Percentiles rank a stretch among this genome's conserved stretches.
These are phyloP conservation scores for Dictyostelium purpureum DNA, from an alignment of 78 protist genomes.

Conservation along the genomic window DNA sequence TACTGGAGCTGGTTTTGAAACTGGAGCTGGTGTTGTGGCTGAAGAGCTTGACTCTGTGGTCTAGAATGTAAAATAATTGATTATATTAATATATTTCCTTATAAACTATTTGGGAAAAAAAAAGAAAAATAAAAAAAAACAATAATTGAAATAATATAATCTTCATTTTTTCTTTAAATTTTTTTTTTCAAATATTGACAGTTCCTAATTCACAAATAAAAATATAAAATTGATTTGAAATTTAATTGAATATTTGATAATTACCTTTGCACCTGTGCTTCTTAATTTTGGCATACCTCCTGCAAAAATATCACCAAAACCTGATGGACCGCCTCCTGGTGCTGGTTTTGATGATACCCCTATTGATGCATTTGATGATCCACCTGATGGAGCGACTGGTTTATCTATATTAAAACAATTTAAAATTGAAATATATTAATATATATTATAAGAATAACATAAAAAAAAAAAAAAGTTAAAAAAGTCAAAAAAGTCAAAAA, in stretches of 20 bases:
- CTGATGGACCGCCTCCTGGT: constrained; percentile 52
- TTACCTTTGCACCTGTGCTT: constrained; percentile 28
- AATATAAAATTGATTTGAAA: not conserved
- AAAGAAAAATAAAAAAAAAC: not conserved
- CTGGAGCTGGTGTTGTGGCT: not conserved
- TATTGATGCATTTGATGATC: not conserved
- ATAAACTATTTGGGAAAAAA: not conserved
- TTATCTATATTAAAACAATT: no score
- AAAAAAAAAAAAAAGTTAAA: not conserved
- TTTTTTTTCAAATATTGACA: not conserved
- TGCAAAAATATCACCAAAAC: constrained; percentile 72
- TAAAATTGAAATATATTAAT: no score
- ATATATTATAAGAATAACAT: not conserved
- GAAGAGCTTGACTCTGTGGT: not conserved
- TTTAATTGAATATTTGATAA: not conserved
- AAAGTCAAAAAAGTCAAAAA: not conserved
- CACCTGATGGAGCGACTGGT: not conserved
- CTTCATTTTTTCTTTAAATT: not conserved
- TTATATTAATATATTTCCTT: not conserved
- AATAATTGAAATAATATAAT: not conserved
- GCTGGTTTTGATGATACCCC: not conserved
- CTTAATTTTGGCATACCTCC: constrained; percentile 73
- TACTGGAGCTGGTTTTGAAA: not conserved
- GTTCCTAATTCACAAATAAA: not conserved
- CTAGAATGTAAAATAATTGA: no score